phyloP scores from a whole-genome alignment of 371 early-diverging fungal species.

The Mortierella sp. region DNA sequence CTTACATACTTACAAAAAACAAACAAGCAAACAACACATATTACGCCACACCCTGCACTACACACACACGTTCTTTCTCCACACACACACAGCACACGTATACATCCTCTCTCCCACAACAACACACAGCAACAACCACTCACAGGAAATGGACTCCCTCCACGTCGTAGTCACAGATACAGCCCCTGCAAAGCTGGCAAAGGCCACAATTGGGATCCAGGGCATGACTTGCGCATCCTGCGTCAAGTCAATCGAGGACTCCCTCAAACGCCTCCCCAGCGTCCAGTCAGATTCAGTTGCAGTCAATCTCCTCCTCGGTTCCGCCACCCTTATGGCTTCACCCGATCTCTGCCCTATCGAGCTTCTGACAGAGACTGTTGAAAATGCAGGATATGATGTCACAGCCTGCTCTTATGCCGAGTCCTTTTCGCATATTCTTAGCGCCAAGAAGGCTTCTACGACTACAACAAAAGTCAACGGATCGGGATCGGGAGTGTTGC shows the following conservation, averaged over 20 bases:
- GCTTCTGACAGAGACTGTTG: constrained; percentile 63
- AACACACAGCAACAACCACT: not conserved
- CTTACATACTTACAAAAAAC: not conserved
- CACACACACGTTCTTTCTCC: not conserved
- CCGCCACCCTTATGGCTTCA: constrained; percentile 63
- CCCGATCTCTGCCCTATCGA: constrained; percentile 58
- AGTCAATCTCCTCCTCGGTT: constrained; percentile 85
- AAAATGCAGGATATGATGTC: constrained; percentile 75
- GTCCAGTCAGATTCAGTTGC: constrained; percentile 67
- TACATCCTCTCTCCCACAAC: not conserved
- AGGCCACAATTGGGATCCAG: constrained; percentile 75
- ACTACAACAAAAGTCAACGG: not conserved
- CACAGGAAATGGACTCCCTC: constrained; percentile 22
- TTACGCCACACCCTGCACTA: not conserved
- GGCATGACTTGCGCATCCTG: constrained; percentile 93
- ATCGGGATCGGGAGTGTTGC: constrained; percentile 17
- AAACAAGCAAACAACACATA: not conserved
- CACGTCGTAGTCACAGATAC: constrained; percentile 40
- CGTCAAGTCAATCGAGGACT: constrained; percentile 77
- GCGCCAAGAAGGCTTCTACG: not conserved
- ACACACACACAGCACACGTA: not conserved
- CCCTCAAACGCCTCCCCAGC: constrained; percentile 67
- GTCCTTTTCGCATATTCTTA: not conserved
- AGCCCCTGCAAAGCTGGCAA: constrained; percentile 56
- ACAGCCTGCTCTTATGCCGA: constrained; percentile 39